These are phyloP conservation scores for Candida yuanshanica DNA, from an alignment of 805 yeast species.

Conservation along the genomic window DNA sequence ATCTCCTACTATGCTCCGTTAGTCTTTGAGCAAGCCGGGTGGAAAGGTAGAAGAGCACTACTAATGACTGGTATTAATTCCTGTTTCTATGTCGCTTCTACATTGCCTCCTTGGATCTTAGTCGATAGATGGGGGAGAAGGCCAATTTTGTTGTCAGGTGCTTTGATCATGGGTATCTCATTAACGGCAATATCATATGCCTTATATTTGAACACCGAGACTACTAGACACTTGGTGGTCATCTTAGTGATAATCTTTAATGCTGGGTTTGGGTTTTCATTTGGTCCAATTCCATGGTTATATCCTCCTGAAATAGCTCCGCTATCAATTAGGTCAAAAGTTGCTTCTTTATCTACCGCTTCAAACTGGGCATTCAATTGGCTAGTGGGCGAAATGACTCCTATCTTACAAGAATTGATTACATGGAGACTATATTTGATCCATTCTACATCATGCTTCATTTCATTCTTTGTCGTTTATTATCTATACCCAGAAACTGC, in stretches of 20 bases:
- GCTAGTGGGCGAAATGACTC: slow-evolving; percentile 88
- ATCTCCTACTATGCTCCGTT: slow-evolving; percentile 90
- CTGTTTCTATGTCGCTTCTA: slow-evolving; percentile 53
- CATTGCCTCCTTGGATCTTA: slow-evolving; percentile 86
- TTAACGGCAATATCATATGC: slow-evolving; percentile 60
- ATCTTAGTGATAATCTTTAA: slow-evolving; percentile 72
- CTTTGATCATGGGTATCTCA: slow-evolving; percentile 72
- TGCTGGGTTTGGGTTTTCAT: slow-evolving; percentile 80
- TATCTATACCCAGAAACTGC: slow-evolving; percentile 83
- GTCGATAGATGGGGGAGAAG: slow-evolving; percentile 91
- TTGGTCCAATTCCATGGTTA: slow-evolving; percentile 95
- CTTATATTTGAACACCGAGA: slow-evolving; percentile 39
- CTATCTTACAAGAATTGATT: slow-evolving; percentile 70
- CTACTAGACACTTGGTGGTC: slow-evolving; percentile 70
- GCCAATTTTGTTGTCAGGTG: slow-evolving; percentile 76
- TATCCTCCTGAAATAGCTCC: slow-evolving; percentile 86
- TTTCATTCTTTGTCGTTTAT: slow-evolving; percentile 69
- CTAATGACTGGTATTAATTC: slow-evolving; percentile 85
- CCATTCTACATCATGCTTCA: slow-evolving; percentile 72
- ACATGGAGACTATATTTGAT: slow-evolving; percentile 77
- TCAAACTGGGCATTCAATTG: slow-evolving; percentile 92
- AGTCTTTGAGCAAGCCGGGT: slow-evolving; percentile 93
- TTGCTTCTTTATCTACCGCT: slow-evolving; percentile 87
- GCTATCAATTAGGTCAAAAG: slow-evolving; percentile 76
- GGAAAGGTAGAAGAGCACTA: slow-evolving; percentile 84